Conservation (phyloP, 148 eudicot genomes). For the Suaeda aralocaspica region DNA sequence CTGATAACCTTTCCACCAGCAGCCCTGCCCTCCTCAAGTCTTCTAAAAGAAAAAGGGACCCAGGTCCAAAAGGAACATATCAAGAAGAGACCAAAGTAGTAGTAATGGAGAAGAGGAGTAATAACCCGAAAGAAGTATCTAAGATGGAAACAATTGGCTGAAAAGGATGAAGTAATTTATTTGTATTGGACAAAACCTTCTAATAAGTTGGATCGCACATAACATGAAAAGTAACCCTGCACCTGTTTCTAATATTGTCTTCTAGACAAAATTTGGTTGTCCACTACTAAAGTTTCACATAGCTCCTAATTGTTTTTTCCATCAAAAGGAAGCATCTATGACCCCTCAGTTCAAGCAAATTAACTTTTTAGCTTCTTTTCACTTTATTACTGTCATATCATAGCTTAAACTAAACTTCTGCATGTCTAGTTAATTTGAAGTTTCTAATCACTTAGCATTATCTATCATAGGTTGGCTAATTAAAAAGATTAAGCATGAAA, state of each 20-base stretch:
- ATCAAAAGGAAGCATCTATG: constrained; percentile 1
- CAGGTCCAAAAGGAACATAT: background rate
- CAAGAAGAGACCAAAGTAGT: background rate
- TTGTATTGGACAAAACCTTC: background rate
- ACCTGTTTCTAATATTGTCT: background rate
- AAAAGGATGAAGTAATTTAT: background rate
- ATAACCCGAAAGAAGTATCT: background rate
- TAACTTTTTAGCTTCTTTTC: background rate
- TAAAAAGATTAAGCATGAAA: background rate
- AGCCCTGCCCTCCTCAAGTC: background rate
- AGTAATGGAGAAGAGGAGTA: background rate
- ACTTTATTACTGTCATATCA: background rate
- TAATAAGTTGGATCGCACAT: background rate
- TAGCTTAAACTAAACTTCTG: background rate
- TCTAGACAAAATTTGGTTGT: background rate
- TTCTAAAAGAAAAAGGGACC: background rate
- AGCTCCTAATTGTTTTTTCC: background rate
- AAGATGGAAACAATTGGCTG: background rate
- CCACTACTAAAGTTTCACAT: background rate
- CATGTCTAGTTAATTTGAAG: background rate
- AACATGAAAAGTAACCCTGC: background rate
- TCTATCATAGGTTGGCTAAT: background rate
- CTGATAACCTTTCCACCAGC: background rate
- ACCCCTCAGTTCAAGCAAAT: background rate
- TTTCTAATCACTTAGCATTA: background rate